A percentile compares a stretch with the other conserved stretches of the same genome.
phyloP scores from a whole-genome alignment of 2,329 filamentous ascomycete species.

The Aureobasidium sp. region DNA sequence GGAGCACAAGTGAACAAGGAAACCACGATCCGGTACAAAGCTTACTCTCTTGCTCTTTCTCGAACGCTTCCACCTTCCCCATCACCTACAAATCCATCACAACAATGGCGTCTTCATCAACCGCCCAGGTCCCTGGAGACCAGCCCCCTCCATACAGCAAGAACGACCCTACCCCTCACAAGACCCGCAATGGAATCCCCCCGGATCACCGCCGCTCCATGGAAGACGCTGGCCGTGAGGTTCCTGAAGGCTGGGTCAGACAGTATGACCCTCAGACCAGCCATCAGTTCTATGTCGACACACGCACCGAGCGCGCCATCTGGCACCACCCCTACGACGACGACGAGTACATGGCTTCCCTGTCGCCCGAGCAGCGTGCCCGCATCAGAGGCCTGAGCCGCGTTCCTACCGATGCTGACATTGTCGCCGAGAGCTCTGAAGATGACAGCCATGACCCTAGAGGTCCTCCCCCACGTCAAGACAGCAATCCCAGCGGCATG shows the following conservation, averaged over 20 bases:
- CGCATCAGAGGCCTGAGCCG: conserved; percentile 33
- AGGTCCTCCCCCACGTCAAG: conserved; percentile 15
- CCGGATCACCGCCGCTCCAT: conserved; percentile 48
- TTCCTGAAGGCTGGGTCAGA: conserved; percentile 52
- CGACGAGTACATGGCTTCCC: conserved; percentile 43
- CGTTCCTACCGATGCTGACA: conserved; percentile 31
- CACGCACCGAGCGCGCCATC: conserved; percentile 45
- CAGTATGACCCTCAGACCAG: conserved; percentile 47
- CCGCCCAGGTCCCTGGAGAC: neutral
- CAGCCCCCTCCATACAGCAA: conserved; percentile 11
- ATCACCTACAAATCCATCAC: neutral
- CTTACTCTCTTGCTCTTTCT: neutral
- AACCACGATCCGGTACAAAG: neutral
- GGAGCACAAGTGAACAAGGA: neutral
- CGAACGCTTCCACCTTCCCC: neutral
- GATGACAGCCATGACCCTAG: conserved; percentile 35
- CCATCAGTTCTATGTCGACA: conserved; percentile 60
- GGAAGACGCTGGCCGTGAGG: conserved; percentile 52
- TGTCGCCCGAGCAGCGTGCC: conserved; percentile 45
- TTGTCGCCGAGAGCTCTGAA: conserved; percentile 41
- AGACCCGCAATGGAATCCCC: conserved; percentile 47
- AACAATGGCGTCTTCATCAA: conserved; percentile 8
- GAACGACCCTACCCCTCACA: conserved; percentile 5
- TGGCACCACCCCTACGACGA: conserved; percentile 59
- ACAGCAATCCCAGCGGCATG: conserved; percentile 26